Base-by-base conservation (phyloP, 2,329 filamentous ascomycete genomes). In the Exophiala oligosperma region DNA sequence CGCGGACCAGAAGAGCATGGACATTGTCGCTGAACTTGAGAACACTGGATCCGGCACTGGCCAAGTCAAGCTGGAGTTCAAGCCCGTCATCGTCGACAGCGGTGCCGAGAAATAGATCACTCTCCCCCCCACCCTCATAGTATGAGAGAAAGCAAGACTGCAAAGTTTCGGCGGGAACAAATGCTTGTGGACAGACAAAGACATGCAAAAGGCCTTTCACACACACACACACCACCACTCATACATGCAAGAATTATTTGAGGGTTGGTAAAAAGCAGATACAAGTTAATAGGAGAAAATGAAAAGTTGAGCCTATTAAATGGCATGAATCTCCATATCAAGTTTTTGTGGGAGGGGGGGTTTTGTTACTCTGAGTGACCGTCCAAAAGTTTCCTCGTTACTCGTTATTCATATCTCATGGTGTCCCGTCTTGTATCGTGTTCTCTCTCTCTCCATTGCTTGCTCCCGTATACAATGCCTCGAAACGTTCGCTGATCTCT, bases 21-120 rank as follows among this genome's bases (percentile, higher is more conserved):
- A 77, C 61, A 69, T 84, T 59, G 80, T 88, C 72, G 79, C 79
- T 74, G 76, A 79, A 64, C 82, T 88, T 64, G 84, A 88, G 78
- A 76, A 77, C 53, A 78, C 79, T 67, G 84, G 85, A 68, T 80
- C 75, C 74, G 73, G 71, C 71, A 79, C 74, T 59, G 85, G 84
- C 57, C 49, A 71, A 54, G 65, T 77, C 67, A 79, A 81, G 74
- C 79, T 80, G 72, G 71, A 74, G 72, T 73, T 78, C 73, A 79
- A 79, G 69, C 82, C 82, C 57, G 81, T 77, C 69, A 86, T 86
- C 69, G 73, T 78, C 60, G 72, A 73, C 64, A 73, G 74, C 65
- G 83, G 82, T 55, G 61, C 61, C 69, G 35, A 55, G 8, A 35
- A 35, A 35, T 44, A 37, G 21, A 55, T 44, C 47, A 17, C 17